These are phyloP conservation scores for Phytophthora sp. DNA, from an alignment of 352 stramenopile genomes.

Conservation along the genomic window DNA sequence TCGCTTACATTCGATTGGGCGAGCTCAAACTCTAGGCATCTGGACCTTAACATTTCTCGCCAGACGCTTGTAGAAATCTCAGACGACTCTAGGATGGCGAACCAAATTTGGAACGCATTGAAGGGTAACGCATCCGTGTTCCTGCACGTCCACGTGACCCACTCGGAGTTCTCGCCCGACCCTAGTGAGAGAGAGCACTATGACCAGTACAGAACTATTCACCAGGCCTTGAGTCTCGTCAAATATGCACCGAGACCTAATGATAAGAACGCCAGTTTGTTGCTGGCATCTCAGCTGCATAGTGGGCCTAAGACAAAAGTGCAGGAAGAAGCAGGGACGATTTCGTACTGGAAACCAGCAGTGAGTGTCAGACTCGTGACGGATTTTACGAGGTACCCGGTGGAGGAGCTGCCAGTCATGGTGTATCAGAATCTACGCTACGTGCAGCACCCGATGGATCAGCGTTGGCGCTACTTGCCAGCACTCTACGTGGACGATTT, in stretches of 20 bases:
- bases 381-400: conserved; percentile 72
- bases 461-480: conserved; percentile 72
- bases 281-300: conserved; percentile 36
- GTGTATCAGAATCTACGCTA: conserved; percentile 77
- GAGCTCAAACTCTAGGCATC: conserved; percentile 53
- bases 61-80: conserved; percentile 24
- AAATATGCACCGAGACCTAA: conserved; percentile 63
- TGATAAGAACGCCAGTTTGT: conserved; percentile 65
- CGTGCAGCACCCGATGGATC: conserved; percentile 51
- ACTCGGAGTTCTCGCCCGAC: conserved; percentile 53
- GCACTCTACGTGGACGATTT: conserved; percentile 84
- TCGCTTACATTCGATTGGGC: conserved; percentile 73
- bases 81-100: conserved; percentile 1
- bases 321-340: conserved; percentile 39
- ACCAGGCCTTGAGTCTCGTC: conserved; percentile 69
- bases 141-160: conserved; percentile 77
- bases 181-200: conserved; percentile 42
- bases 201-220: conserved; percentile 64
- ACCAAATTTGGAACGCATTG: conserved; percentile 48
- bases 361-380: conserved; percentile 77
- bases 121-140: conserved; percentile 65
- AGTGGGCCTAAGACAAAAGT: conserved; percentile 4
- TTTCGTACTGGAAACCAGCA: conserved; percentile 82
- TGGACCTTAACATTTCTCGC: conserved; percentile 61
- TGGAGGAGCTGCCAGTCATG: conserved; percentile 68